Conservation (phyloP, 2,329 filamentous ascomycete species). For the Hypoxylon sp. region DNA sequence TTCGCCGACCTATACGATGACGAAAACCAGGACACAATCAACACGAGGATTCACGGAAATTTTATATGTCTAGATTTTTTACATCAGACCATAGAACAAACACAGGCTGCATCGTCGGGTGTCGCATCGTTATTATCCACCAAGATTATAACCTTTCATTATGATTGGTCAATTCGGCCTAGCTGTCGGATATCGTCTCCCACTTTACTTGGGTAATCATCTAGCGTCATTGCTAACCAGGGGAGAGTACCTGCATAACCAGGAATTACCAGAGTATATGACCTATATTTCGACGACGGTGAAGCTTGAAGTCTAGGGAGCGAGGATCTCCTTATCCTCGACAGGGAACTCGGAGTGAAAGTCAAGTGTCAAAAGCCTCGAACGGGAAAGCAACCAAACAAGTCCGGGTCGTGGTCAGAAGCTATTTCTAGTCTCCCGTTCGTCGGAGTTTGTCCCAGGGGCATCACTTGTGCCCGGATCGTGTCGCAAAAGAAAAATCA, state of each 20-base stretch:
- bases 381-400: slow-evolving; percentile 38
- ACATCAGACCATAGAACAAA: slow-evolving; percentile 26
- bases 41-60: slow-evolving; percentile 16
- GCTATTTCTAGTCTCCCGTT: slow-evolving; percentile 26
- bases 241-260: slow-evolving; percentile 21
- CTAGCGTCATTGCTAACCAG: slow-evolving; percentile 28
- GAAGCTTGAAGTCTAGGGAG: slow-evolving; percentile 18
- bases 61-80: slow-evolving; percentile 24
- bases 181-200: slow-evolving; percentile 39
- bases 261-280: slow-evolving; percentile 5
- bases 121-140: slow-evolving; percentile 30
- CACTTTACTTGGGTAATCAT: slow-evolving; percentile 26
- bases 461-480: slow-evolving; percentile 18
- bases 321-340: slow-evolving; percentile 34
- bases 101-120: slow-evolving; percentile 34
- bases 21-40: slow-evolving; percentile 6
- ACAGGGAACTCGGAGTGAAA: slow-evolving; percentile 44
- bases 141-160: slow-evolving; percentile 28
- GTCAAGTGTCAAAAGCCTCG: slow-evolving; percentile 26
- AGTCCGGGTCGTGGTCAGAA: slow-evolving; percentile 34
- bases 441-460: slow-evolving; percentile 36
- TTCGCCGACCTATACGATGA: slow-evolving; percentile 12
- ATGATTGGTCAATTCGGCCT: slow-evolving; percentile 42
- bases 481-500: slow-evolving; percentile 15
- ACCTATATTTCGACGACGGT: slow-evolving; percentile 17